These are phyloP conservation scores for Actinomortierella ambigua DNA, from an alignment of 371 early-diverging fungal genomes.

Conservation along the genomic window DNA sequence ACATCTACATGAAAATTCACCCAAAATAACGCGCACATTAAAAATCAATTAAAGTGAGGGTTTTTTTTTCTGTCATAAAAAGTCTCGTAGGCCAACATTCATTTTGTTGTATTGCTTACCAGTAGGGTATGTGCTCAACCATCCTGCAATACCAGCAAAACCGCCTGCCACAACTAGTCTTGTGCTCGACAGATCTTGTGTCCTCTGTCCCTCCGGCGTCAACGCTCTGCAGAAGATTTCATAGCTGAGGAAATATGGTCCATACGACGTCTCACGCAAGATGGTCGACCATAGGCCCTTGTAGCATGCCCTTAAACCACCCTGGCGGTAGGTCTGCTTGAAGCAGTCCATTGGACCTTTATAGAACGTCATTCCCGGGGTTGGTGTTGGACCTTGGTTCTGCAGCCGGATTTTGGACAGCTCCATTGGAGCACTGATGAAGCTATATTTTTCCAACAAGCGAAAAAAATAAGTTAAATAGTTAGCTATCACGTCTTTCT, in stretches of 20 bases:
- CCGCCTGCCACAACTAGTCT: slow-evolving; percentile 76
- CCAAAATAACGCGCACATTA: background rate
- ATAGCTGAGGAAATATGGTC: slow-evolving; percentile 78
- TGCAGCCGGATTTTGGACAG: slow-evolving; percentile 70
- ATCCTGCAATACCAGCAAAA: slow-evolving; percentile 75
- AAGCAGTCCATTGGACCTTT: slow-evolving; percentile 69
- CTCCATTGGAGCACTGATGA: slow-evolving; percentile 69
- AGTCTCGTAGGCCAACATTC: background rate
- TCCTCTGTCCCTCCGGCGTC: slow-evolving; percentile 41
- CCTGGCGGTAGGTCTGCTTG: slow-evolving; percentile 52
- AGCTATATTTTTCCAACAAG: slow-evolving; percentile 28
- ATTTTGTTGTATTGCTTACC: slow-evolving; percentile 38
- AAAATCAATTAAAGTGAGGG: too few species aligned
- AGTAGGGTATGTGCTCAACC: slow-evolving; percentile 80
- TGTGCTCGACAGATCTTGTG: slow-evolving; percentile 55
- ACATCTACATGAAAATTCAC: slow-evolving; percentile 56
- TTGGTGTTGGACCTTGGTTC: slow-evolving; percentile 43
- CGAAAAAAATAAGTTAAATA: background rate
- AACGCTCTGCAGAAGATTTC: slow-evolving; percentile 61
- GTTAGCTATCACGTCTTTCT: background rate
- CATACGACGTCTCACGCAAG: slow-evolving; percentile 76
- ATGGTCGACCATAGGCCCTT: slow-evolving; percentile 68
- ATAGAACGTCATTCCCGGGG: slow-evolving; percentile 25
- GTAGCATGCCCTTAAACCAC: slow-evolving; percentile 71
- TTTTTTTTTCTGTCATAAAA: background rate